Conservation (phyloP, 345 rosid species). For the Geranium brycei region DNA sequence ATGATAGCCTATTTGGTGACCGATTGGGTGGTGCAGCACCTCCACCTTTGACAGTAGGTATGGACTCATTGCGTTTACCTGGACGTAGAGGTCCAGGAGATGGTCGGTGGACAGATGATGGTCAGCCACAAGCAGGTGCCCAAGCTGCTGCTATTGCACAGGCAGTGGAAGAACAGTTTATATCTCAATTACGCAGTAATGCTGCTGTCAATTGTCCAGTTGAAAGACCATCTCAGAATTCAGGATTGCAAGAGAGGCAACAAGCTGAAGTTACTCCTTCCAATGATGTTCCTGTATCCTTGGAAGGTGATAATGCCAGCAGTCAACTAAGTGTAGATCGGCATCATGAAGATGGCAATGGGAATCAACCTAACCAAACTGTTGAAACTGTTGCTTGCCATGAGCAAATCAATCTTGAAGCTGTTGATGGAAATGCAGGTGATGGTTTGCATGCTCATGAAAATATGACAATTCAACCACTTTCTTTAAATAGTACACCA, state of each 20-base stretch:
- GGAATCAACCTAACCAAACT: constrained; percentile 22
- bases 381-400: constrained; percentile 24
- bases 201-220: constrained; percentile 30
- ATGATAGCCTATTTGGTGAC: constrained; percentile 53
- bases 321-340: constrained; percentile 42
- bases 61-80: constrained; percentile 51
- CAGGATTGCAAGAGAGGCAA: constrained; percentile 50
- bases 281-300: constrained; percentile 30
- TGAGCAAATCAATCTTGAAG: constrained; percentile 24
- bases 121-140: constrained; percentile 74
- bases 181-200: constrained; percentile 45
- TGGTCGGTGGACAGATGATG: constrained; percentile 92
- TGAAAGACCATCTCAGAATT: constrained; percentile 52
- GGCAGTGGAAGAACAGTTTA: constrained; percentile 72
- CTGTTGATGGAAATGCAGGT: constrained; percentile 20
- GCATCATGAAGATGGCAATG: constrained; percentile 32
- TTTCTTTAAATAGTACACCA: constrained; percentile 37
- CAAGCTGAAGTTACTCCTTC: constrained; percentile 29
- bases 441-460: constrained; percentile 24
- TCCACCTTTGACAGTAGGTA: constrained; percentile 57
- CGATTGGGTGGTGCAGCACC: constrained; percentile 55
- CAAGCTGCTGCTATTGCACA: constrained; percentile 81
- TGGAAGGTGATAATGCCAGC: constrained; percentile 31
- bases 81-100: constrained; percentile 78
- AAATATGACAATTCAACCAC: constrained; percentile 35